phyloP scores from a whole-genome alignment of 768 basidiomycete genomes.

The Boletus rubropictus region DNA sequence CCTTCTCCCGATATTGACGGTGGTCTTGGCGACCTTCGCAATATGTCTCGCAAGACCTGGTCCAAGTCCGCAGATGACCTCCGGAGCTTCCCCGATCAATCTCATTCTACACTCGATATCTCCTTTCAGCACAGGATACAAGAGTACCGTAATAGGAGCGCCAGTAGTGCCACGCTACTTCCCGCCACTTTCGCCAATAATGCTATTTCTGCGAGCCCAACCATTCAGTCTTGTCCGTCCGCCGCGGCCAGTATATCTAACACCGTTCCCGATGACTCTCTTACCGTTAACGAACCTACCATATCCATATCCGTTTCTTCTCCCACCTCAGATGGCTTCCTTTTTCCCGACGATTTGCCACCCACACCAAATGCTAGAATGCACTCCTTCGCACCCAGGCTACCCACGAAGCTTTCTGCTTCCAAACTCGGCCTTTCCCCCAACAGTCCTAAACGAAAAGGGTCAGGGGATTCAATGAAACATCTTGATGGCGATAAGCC shows the following conservation, averaged over 20 bases:
- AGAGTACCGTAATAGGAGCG: slow-evolving; percentile 59
- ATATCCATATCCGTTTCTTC: slow-evolving; percentile 49
- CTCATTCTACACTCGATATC: slow-evolving; percentile 36
- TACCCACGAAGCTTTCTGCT: slow-evolving; percentile 61
- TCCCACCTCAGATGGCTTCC: slow-evolving; percentile 35
- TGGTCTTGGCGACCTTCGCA: slow-evolving; percentile 60
- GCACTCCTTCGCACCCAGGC: slow-evolving; percentile 65
- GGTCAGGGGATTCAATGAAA: slow-evolving; percentile 35
- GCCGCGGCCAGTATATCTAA: slow-evolving; percentile 14
- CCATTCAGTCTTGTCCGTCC: slow-evolving; percentile 41
- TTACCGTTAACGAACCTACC: slow-evolving; percentile 22
- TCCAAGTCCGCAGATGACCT: slow-evolving; percentile 79
- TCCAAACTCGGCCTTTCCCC: slow-evolving; percentile 43
- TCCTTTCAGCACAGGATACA: slow-evolving; percentile 57
- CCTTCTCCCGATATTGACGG: slow-evolving; percentile 27
- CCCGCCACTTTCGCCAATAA: slow-evolving; percentile 31
- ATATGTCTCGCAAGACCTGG: slow-evolving; percentile 68
- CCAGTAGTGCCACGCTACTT: slow-evolving; percentile 47
- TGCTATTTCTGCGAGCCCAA: slow-evolving; percentile 25
- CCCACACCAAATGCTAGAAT: slow-evolving; percentile 56
- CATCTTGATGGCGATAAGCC: slow-evolving; percentile 29
- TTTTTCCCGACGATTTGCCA: slow-evolving; percentile 27
- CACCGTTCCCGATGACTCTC: slow-evolving; percentile 20
- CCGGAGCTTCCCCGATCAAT: slow-evolving; percentile 42
- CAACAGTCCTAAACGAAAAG: slow-evolving; percentile 54